Conservation (phyloP, 331 rosid genomes). For the Prunus yedoensis region DNA sequence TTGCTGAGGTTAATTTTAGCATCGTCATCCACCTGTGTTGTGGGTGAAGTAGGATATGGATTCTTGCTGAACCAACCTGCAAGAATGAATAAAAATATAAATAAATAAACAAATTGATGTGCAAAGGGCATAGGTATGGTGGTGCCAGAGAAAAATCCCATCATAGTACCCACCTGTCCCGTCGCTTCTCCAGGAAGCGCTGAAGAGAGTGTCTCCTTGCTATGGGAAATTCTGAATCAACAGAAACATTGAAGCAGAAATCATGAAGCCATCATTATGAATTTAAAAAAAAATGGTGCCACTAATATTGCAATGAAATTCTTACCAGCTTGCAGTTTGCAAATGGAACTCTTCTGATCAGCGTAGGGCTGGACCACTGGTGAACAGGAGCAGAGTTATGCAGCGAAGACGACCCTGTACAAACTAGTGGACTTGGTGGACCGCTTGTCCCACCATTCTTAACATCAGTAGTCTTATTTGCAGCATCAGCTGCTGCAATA, state of each 20-base stretch:
- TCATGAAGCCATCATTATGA: background rate
- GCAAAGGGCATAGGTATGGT: background rate
- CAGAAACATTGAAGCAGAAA: background rate
- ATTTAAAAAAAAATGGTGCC: background rate
- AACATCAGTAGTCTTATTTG: constrained; percentile 40
- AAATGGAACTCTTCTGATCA: constrained; percentile 50
- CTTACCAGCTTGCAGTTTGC: constrained; percentile 61
- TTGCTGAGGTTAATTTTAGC: constrained; percentile 13
- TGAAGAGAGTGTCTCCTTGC: constrained; percentile 79
- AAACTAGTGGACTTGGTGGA: constrained; percentile 39
- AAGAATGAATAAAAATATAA: constrained; percentile 12
- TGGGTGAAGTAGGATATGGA: constrained; percentile 49
- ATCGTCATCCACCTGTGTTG: constrained; percentile 27
- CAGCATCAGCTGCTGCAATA: constrained; percentile 46
- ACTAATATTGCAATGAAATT: background rate
- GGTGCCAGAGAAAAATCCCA: background rate
- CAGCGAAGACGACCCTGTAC: constrained; percentile 34
- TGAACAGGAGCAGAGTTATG: constrained; percentile 48
- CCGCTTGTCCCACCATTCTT: constrained; percentile 39
- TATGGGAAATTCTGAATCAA: constrained; percentile 65
- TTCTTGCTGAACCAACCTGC: constrained; percentile 56
- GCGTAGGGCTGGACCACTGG: constrained; percentile 43
- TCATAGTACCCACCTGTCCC: constrained; percentile 45
- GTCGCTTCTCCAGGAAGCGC: constrained; percentile 77
- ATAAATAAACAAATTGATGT: background rate